Evolutionary conservation across 768 basidiomycete genomes (phyloP), one percentile per base, ranked within the genome.

Genomic region (Suillus ampliporus): DNA sequence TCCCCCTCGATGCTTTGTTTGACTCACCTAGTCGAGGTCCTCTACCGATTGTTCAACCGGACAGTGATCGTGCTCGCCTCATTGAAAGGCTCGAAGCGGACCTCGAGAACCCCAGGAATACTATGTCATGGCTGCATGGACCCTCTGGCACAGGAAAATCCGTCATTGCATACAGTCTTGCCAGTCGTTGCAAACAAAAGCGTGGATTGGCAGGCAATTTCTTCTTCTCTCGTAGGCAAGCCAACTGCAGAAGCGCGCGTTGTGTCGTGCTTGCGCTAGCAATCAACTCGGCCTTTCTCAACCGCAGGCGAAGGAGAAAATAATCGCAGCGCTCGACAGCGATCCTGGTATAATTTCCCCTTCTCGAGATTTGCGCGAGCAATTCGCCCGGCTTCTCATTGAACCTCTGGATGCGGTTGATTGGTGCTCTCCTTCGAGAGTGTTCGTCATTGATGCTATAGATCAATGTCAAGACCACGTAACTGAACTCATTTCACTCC

Each of bases 81-180:
- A 4, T 56, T 26, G 37, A 56, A 26, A 56, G 17, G 10, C 53
- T 56, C 5, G 53, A 56, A 38, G 17, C 2, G 0, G 15, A 38
- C 23, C 0, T 40, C 3, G 53, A 56, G 1, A 56, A 38, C 1
- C 15, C 53, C 10, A 26, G 1, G 5, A 56, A 40, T 19, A 1
- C 15, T 38, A 38, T 56, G 17, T 19, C 17, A 1, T 56, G 53
- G 53, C 17, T 56, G 1, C 53, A 56, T 15, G 53, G 23, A 40
- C 37, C 37, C 5, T 11, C 23, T 11, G 53, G 53, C 2, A 7
- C 37, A 1, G 53, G 53, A 11, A 56, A 56, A 26, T 26, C 53
- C 10, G 53, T 54, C 21, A 54, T 56, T 56, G 53, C 53, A 19
- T 19, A 56, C 6, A 40, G 5, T 40, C 37, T 56, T 56, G 53